phyloP scores from a whole-genome alignment of 768 basidiomycete species.

The Ramaria sp. region DNA sequence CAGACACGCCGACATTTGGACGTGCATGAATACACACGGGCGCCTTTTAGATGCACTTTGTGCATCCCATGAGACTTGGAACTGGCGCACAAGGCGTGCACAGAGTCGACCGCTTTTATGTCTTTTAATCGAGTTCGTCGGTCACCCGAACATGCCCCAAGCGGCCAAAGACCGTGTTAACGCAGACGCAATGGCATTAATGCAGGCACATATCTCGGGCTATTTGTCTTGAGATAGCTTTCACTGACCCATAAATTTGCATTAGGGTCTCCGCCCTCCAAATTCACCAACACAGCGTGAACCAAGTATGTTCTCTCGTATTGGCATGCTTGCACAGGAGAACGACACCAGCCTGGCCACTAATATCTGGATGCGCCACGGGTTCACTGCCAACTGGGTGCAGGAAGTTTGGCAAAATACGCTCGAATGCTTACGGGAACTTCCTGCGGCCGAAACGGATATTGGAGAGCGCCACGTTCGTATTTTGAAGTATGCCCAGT shows the following conservation, averaged over 20 bases:
- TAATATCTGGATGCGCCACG: conserved; percentile 75
- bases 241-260: background rate
- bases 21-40: conserved; percentile 56
- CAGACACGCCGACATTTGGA: conserved; percentile 65
- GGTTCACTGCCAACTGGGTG: conserved; percentile 61
- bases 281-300: conserved; percentile 6
- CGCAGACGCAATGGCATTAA: conserved; percentile 50
- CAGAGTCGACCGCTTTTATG: conserved; percentile 57
- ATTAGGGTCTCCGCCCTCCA: conserved; percentile 6
- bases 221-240: background rate
- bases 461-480: conserved; percentile 34
- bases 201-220: conserved; percentile 34
- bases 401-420: conserved; percentile 82
- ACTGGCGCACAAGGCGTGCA: conserved; percentile 38
- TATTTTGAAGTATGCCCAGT: conserved; percentile 56
- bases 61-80: conserved; percentile 51
- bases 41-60: conserved; percentile 50
- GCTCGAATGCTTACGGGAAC: conserved; percentile 60
- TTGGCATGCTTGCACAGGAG: conserved; percentile 5
- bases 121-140: conserved; percentile 56
- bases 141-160: conserved; percentile 42
- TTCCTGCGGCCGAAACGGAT: conserved; percentile 46
- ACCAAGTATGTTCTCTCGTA: conserved; percentile 4
- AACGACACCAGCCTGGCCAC: conserved; percentile 46
- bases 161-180: conserved; percentile 48